Base-by-base conservation (phyloP, 768 basidiomycete species). In the Calvatia gigantea region DNA sequence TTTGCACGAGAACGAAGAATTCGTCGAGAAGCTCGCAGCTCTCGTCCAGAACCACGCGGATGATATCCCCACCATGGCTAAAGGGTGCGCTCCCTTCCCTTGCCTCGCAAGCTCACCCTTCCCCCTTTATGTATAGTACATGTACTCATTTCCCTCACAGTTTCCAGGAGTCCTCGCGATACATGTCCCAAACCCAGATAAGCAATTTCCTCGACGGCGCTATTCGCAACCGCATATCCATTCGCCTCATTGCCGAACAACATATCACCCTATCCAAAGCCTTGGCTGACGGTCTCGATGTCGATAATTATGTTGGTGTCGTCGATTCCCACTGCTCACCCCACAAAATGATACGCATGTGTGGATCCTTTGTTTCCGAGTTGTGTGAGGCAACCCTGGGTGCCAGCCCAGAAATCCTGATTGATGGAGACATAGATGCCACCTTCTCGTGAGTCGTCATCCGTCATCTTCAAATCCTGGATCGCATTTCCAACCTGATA, bases 41-140 rank as follows among this genome's bases (percentile, higher is more conserved):
- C 70, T 95, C 17, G 91, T 95, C 3, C 81, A 82, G 57, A 76
- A 79, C 51, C 93, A 95, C 65, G 80, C 87, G 1, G 87, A 94
- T 69, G 94, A 95, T 67, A 91, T 95, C 47, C 92, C 92, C 1
- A 88, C 87, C 12, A 82, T 95, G 81, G 92, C 93, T 2, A 93
- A 92, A 71, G 93, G 93, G 91, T 86, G 59, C 54, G 73, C 61
- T 49, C n/a, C n/a, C n/a, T n/a, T n/a, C n/a, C n/a, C n/a, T n/a
- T n/a, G n/a, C n/a, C n/a, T n/a, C n/a, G n/a, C 27, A 48, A 58
- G 32, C 58, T 53, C n/a, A 4, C 57, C 21, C 23, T 15, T 17
- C 35, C n/a, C 14, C 29, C 19, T 21, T 44, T 28, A 56, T 8
- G 2, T 6, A 27, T 54, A 31, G 19, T n/a, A 53, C 33, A 6